Percentiles rank a stretch among this genome's conserved stretches.
Conservation (phyloP, 495 filamentous ascomycete genomes). For the Penicillium canescens region DNA sequence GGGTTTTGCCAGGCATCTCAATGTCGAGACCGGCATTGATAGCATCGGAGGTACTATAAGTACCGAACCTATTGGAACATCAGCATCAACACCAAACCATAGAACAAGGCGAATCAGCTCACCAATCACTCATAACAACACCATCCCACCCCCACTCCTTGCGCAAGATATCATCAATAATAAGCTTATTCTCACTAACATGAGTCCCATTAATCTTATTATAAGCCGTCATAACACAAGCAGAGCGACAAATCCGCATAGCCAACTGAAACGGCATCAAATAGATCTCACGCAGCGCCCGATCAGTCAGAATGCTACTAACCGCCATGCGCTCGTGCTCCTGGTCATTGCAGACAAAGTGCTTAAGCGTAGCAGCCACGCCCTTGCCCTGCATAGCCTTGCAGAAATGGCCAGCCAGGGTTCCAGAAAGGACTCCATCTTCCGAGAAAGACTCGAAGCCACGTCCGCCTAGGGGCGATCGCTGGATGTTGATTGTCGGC, state of each 20-base stretch:
- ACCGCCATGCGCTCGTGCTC: constrained; percentile 72
- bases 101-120: constrained; percentile 17
- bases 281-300: constrained; percentile 78
- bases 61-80: constrained; percentile 49
- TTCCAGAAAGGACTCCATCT: constrained; percentile 71
- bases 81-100: neutral
- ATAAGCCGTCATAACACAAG: constrained; percentile 74
- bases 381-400: constrained; percentile 71
- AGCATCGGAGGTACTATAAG: constrained; percentile 66
- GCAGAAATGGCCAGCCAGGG: constrained; percentile 63
- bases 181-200: constrained; percentile 63
- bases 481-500: constrained; percentile 78
- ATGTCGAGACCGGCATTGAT: constrained; percentile 70
- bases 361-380: constrained; percentile 73
- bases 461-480: constrained; percentile 72
- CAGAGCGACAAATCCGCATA: constrained; percentile 61
- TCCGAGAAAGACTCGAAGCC: constrained; percentile 82
- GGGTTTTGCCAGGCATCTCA: constrained; percentile 72
- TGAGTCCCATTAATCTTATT: constrained; percentile 74
- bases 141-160: constrained; percentile 74
- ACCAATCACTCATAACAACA: constrained; percentile 72
- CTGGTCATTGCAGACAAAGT: constrained; percentile 82
- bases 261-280: constrained; percentile 72
- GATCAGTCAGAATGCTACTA: constrained; percentile 63
- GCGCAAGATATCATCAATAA: constrained; percentile 65